Evolutionary conservation across 495 filamentous ascomycete species (phyloP), one percentile per base, ranked within the genome.

Genomic region (Aspergillus wentii): DNA sequence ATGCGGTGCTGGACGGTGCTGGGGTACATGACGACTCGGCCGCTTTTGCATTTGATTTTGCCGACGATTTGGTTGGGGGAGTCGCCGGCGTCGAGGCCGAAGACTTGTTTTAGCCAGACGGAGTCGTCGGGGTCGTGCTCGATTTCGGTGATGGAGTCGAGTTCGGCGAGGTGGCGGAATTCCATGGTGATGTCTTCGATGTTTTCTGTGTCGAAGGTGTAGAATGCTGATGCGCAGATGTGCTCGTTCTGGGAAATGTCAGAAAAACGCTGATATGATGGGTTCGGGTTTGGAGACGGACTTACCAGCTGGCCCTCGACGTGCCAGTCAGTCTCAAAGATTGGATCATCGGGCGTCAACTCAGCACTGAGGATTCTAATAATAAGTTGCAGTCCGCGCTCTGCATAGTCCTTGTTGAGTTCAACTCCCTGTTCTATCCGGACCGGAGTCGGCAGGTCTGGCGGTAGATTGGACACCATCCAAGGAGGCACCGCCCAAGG

Each of bases 1-100:
- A 74, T 57, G 7, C 58, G 57, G 38, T 79, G 75, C 29, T 80
- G 77, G 8, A 70, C 35, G 3, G 49, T 59, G 41, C 60, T 67
- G 3, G 66, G 64, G 30, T 42, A 64, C 14, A 54, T 49, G 16
- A 67, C 32, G 0, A 49, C 17, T 4, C 64, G 54, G 4, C 59
- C 57, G 7, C 47, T 7, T 0, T 8, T 17, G 18, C 48, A 36
- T 0, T 32, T 36, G 6, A 68, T 52, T 3, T 43, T 27, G 8
- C 66, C 66, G 1, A 52, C 20, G 11, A 43, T 27, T 36, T 70
- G 66, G 10, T 68, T 41, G 1, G 58, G 46, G 0, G 61, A 46
- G 13, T 52, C 48, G 18, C 53, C 51, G 15, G 56, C 47, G n/a
- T 53, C 32, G 1, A 62, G 39, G 2, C 65, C 62, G 32, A 58